Conservation (phyloP, 2,329 filamentous ascomycete species). For the Penicillium rolfsii region DNA sequence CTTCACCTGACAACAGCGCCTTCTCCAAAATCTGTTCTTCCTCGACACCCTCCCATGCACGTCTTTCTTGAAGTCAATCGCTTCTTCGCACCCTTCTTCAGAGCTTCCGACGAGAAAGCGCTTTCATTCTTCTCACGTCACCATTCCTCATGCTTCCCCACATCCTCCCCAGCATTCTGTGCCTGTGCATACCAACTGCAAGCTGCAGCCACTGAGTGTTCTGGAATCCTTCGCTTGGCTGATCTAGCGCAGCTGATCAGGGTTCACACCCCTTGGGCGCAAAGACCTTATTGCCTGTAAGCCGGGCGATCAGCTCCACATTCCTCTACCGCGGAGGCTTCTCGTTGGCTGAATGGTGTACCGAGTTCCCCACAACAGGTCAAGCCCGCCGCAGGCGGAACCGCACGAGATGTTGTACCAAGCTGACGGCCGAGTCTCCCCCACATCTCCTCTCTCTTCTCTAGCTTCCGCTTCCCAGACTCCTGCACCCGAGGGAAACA, state of each 20-base stretch:
- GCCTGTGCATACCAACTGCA: background rate
- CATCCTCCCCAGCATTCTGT: slow-evolving; percentile 1
- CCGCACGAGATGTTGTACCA: slow-evolving; percentile 35
- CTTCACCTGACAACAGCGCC: background rate
- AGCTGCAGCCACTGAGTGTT: background rate
- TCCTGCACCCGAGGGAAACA: slow-evolving; percentile 64
- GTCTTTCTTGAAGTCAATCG: background rate
- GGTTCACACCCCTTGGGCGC: slow-evolving; percentile 1
- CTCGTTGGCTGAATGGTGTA: slow-evolving; percentile 24
- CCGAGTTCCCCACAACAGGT: slow-evolving; percentile 30
- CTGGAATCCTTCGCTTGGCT: slow-evolving; percentile 5
- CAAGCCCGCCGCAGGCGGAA: slow-evolving; percentile 34
- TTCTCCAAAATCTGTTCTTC: background rate
- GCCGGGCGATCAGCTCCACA: slow-evolving; percentile 29
- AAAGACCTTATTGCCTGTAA: slow-evolving; percentile 19
- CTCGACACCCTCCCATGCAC: background rate
- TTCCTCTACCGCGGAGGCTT: slow-evolving; percentile 17
- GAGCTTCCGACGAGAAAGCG: background rate
- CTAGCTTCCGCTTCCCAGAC: slow-evolving; percentile 49
- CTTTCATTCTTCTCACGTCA: background rate
- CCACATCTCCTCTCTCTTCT: slow-evolving; percentile 66
- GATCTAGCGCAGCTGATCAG: slow-evolving; percentile 6
- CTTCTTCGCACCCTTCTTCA: background rate
- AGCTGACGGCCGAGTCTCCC: slow-evolving; percentile 30
- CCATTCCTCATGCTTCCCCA: background rate